Base-by-base conservation (phyloP, 768 basidiomycete species). In the Daedalea quercina region DNA sequence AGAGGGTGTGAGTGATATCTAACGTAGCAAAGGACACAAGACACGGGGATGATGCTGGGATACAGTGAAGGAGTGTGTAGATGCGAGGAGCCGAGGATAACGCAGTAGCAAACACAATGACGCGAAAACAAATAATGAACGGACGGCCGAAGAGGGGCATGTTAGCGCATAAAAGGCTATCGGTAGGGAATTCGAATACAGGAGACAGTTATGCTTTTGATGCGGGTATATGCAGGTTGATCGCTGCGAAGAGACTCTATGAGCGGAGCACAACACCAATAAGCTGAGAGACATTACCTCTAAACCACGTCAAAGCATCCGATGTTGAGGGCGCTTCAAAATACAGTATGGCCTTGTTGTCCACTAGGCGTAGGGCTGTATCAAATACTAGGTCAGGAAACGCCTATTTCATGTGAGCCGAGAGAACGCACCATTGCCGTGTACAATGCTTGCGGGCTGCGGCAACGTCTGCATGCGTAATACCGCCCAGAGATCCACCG, bases 401-500 rank as follows among this genome's bases (percentile, higher is more conserved):
- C 26, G 42, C 28, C 25, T 7, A 26, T 22, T 51, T 43, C 50
- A 44, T 28, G 19, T 34, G 50, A 37, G 47, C 47, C 24, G 37
- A 47, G 51, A 20, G 53, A 41, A 59, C 72, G 57, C 64, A 88
- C 90, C 81, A 66, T 88, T 93, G 40, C 89, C 90, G 65, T 93
- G 87, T 23, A 91, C 87, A 52, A 94, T 89, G 58, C 87, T 91
- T 17, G 90, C 92, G 4, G 90, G 93, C 62, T 94, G 90, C 4
- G 87, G 85, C 42, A 93, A 65, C 0, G 94, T 95, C 67, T 94
- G 92, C 92, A 99, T 93, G 41, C 95, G 79, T 55, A 98, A 71
- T 28, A 97, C 95, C 31, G 94, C 94, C 87, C 92, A 97, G n/a
- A 98, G 75, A 64, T 98, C 94, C 26, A 97, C 92, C 22, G 65